These are phyloP conservation scores for Colletotrichum lupini DNA, from an alignment of 2,329 filamentous ascomycete genomes.

Conservation along the genomic window DNA sequence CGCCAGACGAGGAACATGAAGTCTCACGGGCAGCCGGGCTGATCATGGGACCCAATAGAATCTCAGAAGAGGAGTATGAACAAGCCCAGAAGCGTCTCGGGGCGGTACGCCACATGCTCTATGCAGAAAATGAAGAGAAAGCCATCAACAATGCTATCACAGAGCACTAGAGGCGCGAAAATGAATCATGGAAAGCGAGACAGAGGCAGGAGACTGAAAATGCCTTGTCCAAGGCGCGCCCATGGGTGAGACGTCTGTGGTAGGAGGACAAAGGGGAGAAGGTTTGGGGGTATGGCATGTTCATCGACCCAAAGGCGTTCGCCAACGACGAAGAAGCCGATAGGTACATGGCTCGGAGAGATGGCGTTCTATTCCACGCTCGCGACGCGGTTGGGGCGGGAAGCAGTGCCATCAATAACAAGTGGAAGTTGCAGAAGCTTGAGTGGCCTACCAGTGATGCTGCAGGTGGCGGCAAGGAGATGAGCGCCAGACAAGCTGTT, in stretches of 20 bases:
- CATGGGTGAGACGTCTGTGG: constrained; percentile 6
- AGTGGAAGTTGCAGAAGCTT: background rate
- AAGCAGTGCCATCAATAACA: background rate
- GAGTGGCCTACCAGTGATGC: background rate
- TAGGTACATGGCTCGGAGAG: background rate
- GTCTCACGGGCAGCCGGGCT: background rate
- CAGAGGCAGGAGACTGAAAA: background rate
- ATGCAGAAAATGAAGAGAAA: constrained; percentile 5
- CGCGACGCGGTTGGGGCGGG: background rate
- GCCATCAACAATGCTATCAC: background rate
- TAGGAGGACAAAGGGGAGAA: constrained; percentile 6
- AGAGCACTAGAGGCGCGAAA: background rate
- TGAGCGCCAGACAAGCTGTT: background rate
- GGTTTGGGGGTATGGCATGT: constrained; percentile 3
- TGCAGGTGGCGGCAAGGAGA: background rate
- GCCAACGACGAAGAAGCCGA: background rate
- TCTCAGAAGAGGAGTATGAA: background rate
- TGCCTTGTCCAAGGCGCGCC: background rate
- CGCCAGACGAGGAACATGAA: background rate
- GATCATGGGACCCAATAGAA: background rate
- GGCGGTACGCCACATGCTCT: background rate
- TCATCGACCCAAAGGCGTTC: background rate
- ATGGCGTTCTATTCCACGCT: background rate
- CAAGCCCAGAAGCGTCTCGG: background rate
- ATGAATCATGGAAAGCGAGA: background rate